These are phyloP conservation scores for Colletotrichum theobromicola DNA, from an alignment of 2,329 filamentous ascomycete species.

Conservation along the genomic window DNA sequence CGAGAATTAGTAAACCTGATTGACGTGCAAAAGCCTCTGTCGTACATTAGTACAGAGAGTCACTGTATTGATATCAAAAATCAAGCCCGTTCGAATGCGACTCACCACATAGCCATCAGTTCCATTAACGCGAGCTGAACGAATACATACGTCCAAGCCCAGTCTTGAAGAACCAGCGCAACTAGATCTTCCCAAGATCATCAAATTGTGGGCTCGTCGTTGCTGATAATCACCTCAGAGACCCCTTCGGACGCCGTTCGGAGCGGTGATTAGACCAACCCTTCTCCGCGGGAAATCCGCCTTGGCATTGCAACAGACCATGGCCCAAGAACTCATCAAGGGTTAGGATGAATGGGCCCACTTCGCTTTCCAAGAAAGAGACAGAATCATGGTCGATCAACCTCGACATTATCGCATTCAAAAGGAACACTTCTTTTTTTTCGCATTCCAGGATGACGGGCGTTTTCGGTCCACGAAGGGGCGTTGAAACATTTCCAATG, in stretches of 20 bases:
- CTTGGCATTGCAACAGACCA: neutral
- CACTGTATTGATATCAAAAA: too few species aligned
- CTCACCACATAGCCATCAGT: neutral
- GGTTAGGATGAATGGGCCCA: neutral
- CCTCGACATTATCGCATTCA: neutral
- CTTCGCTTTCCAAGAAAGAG: neutral
- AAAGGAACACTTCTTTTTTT: neutral
- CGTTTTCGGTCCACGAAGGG: neutral
- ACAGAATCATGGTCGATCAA: neutral
- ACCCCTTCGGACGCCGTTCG: neutral
- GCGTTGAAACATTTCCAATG: neutral
- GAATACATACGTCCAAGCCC: neutral
- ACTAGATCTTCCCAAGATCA: neutral
- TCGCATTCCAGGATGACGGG: neutral
- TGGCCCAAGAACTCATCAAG: neutral
- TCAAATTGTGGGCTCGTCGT: too few species aligned
- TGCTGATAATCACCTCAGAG: neutral
- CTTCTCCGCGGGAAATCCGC: neutral
- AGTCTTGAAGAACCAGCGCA: too few species aligned
- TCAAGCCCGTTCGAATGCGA: neutral
- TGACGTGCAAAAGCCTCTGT: neutral
- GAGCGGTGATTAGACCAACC: neutral
- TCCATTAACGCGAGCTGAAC: neutral
- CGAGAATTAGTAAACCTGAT: too few species aligned
- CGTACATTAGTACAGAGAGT: too few species aligned